Conservation (phyloP, 495 filamentous ascomycete genomes). For the Penicillium mononematosum region DNA sequence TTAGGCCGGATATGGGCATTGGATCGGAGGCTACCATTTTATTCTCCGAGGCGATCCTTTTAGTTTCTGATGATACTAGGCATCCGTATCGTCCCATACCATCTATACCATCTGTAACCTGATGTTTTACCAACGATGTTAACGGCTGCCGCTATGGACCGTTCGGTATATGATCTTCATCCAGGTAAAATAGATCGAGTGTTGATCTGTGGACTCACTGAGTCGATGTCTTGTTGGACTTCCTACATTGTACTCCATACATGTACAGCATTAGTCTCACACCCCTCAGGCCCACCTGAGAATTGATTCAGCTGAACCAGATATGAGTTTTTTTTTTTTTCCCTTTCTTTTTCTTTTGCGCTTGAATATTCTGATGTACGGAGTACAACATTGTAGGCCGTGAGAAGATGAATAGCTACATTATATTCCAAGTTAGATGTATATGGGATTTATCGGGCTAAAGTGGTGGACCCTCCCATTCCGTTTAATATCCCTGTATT, state of each 20-base stretch:
- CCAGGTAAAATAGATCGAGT: constrained; percentile 12
- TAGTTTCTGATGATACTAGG: constrained; percentile 13
- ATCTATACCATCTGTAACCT: constrained; percentile 7
- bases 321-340: background rate
- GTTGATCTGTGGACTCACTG: constrained; percentile 7
- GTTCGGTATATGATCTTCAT: constrained; percentile 11
- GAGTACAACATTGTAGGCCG: too few relatives aligned
- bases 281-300: background rate
- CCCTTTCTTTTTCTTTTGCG: background rate
- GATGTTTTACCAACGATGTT: constrained; percentile 6
- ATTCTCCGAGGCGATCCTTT: constrained; percentile 17
- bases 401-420: too few relatives aligned
- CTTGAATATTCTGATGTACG: background rate
- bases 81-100: background rate
- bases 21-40: constrained; percentile 12
- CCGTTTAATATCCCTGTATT: constrained; percentile 32
- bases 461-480: constrained; percentile 29
- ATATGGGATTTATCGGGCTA: constrained; percentile 10
- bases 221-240: constrained; percentile 4
- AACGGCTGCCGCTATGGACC: constrained; percentile 9
- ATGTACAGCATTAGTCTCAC: background rate
- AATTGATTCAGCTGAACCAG: background rate
- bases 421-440: too few relatives aligned
- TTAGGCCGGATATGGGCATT: constrained; percentile 4
- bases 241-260: background rate